Percentiles rank a stretch among this genome's conserved stretches.
Conservation (phyloP, 2,329 filamentous ascomycete genomes). For the Pseudohalonectria lignicola region DNA sequence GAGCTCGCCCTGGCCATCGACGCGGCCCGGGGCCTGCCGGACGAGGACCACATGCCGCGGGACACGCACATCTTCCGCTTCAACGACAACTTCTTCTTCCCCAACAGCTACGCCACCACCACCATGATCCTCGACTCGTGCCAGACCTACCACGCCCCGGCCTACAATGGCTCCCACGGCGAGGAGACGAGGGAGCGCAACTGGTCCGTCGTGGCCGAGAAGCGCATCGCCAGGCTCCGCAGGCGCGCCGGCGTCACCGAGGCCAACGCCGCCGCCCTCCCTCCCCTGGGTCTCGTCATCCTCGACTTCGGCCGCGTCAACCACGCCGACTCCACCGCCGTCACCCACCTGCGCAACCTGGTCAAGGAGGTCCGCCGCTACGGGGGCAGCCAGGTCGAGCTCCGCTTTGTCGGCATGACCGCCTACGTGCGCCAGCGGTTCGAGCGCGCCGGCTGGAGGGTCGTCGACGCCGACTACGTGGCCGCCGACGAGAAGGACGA, state of each 20-base stretch:
- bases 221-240: conserved; percentile 33
- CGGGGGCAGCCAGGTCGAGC: conserved; percentile 29
- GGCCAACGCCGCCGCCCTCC: conserved; percentile 18
- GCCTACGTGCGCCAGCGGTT: conserved; percentile 27
- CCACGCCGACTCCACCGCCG: conserved; percentile 41
- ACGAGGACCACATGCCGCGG: conserved; percentile 6
- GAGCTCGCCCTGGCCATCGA: conserved; percentile 15
- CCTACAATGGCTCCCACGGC: conserved; percentile 21
- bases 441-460: conserved; percentile 23
- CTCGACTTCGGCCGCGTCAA: conserved; percentile 40
- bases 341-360: conserved; percentile 35
- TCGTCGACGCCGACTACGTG: conserved; percentile 11
- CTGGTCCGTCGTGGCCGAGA: conserved; percentile 42
- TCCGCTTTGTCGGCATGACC: conserved; percentile 37
- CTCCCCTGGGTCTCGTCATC: conserved; percentile 34
- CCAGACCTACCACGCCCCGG: conserved; percentile 30
- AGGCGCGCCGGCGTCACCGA: conserved; percentile 21
- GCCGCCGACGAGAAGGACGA: neutral
- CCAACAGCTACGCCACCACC: conserved; percentile 45
- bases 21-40: conserved; percentile 18
- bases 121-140: conserved; percentile 35
- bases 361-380: conserved; percentile 36
- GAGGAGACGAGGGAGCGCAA: conserved; percentile 25
- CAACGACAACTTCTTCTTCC: conserved; percentile 48
- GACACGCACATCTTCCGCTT: conserved; percentile 47